Conservation (phyloP, 306 rosid genomes). For the Medicago ruthenica region DNA sequence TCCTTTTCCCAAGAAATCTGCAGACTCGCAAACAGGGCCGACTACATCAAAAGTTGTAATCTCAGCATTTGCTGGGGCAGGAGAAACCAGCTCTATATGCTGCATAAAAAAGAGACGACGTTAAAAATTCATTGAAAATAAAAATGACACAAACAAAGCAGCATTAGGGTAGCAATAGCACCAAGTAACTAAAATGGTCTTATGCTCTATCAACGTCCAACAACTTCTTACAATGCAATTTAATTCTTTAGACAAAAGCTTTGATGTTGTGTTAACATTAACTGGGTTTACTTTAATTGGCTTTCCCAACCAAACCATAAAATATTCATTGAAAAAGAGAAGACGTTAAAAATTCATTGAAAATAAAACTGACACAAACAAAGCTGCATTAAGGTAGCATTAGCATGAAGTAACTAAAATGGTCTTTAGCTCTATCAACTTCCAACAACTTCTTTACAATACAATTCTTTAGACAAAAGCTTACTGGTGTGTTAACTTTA, state of each 20-base stretch:
- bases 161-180: not conserved
- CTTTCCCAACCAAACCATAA: too few relatives aligned
- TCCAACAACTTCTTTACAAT: conserved; percentile 5
- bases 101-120: conserved; percentile 51
- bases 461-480: not conserved
- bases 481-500: not conserved
- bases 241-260: too few relatives aligned
- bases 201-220: conserved; percentile 21
- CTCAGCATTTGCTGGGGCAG: conserved; percentile 63
- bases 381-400: not conserved
- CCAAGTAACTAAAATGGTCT: not conserved
- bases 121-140: not conserved
- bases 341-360: too few relatives aligned
- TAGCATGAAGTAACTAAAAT: not conserved
- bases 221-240: not conserved
- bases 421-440: conserved; percentile 12
- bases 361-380: not conserved
- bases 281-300: too few relatives aligned
- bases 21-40: conserved; percentile 65
- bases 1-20: conserved; percentile 61
- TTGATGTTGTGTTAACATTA: too few relatives aligned
- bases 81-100: conserved; percentile 96
- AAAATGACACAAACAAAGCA: not conserved
- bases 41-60: conserved; percentile 51
- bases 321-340: not conserved